Base-by-base conservation (phyloP, 495 filamentous ascomycete species). In the Penicillium angulare region DNA sequence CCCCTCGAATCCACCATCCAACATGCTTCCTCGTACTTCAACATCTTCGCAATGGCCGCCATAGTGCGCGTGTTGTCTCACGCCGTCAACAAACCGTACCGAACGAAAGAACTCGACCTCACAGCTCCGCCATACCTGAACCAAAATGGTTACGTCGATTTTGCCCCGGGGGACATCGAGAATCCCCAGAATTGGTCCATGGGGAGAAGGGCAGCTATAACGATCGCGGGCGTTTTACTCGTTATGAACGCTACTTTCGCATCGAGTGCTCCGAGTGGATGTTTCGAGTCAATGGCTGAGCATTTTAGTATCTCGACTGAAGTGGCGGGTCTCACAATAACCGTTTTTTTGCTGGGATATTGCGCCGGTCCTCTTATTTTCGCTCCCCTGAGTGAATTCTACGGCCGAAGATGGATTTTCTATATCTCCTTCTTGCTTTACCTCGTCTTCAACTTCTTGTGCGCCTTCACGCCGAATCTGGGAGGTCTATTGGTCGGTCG, bases 211-310 rank as follows among this genome's bases (percentile, higher is more conserved):
- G 68, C 61, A 46, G 72, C 68, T 35, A 66, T 81, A 53, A 79
- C 79, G 0, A 49, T 75, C 35, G 57, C 69, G 26, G 56, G 68
- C 18, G 68, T 81, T 26, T 40, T 78, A 8, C 65, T 74, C 6
- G 74, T 82, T 31, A 65, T 78, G 45, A 82, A 80, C 56, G 76
- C 75, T 9, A 79, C 78, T 9, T 80, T 80, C 48, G 71, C 78
- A 10, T 79, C 76, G 2, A 78, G 76, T 15, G 65, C 75, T 3
- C 69, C 72, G 3, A 78, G 76, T 39, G 77, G 75, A 15, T 75
- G 72, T 50, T 68, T 80, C 31, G 44, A 36, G 6, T 66, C 66
- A 27, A 77, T 81, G 36, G 59, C 69, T 4, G 23, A 77, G 47
- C 59, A 74, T 21, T 73, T 82, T 27, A 35, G 54, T 27, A 59